These are phyloP conservation scores for Diatrype stigma DNA, from an alignment of 2,329 filamentous ascomycete species.

Conservation along the genomic window DNA sequence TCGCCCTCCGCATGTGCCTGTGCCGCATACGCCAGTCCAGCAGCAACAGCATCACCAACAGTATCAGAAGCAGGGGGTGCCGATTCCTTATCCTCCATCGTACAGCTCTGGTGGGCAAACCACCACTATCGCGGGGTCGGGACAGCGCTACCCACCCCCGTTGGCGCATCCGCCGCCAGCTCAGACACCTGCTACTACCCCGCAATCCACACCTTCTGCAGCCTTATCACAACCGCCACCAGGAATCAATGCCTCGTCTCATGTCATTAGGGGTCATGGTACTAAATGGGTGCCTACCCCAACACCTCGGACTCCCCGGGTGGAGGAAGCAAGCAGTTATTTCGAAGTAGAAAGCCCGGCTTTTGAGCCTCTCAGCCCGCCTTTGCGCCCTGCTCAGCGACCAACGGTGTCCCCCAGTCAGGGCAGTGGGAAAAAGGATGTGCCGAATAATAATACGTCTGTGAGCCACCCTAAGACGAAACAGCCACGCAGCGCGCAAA, in stretches of 20 bases:
- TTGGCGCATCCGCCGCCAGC: conserved; percentile 8
- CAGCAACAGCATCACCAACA: conserved; percentile 16
- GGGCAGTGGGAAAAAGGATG: conserved; percentile 28
- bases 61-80: conserved; percentile 2
- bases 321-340: conserved; percentile 24
- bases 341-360: conserved; percentile 48
- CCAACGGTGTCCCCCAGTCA: conserved; percentile 29
- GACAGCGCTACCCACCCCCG: conserved; percentile 17
- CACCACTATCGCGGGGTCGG: conserved; percentile 6
- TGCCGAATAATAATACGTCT: conserved; percentile 25
- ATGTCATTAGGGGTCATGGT: conserved; percentile 36
- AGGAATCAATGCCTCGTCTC: conserved; percentile 13
- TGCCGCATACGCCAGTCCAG: conserved; percentile 18
- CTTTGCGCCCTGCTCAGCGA: conserved; percentile 35
- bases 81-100: conserved; percentile 20
- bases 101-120: conserved; percentile 24
- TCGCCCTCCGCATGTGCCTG: conserved; percentile 16
- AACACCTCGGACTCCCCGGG: conserved; percentile 54
- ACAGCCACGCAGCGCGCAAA: conserved; percentile 33
- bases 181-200: conserved; percentile 15
- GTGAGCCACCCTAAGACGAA: conserved; percentile 24
- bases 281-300: conserved; percentile 57
- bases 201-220: conserved; percentile 13
- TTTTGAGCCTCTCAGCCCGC: conserved; percentile 57
- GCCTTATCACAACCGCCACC: conserved; percentile 21